Conservation (phyloP, 495 filamentous ascomycete species). For the Choiromyces venosus region DNA sequence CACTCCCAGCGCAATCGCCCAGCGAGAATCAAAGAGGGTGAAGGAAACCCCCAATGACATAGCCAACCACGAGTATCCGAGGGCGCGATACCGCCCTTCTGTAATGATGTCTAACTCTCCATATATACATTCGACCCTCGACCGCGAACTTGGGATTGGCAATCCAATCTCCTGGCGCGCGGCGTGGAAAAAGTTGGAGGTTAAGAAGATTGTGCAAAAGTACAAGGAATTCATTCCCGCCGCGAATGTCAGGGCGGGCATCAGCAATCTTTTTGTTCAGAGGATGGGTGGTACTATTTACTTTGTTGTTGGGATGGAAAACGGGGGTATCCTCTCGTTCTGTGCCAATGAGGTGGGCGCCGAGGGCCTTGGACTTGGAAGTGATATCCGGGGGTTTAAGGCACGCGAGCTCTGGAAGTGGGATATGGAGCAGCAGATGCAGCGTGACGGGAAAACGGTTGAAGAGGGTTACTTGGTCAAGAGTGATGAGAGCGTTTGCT, state of each 20-base stretch:
- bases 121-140: background rate
- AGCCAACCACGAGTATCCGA: background rate
- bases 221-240: background rate
- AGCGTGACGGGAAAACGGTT: background rate
- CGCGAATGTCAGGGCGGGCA: background rate
- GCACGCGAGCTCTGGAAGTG: background rate
- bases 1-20: conserved; percentile 22
- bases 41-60: conserved; percentile 3
- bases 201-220: background rate
- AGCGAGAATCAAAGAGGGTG: conserved; percentile 16
- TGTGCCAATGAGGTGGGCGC: background rate
- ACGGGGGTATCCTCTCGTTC: background rate
- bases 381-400: background rate
- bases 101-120: background rate
- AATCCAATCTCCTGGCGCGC: background rate
- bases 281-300: background rate
- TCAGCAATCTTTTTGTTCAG: background rate
- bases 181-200: background rate
- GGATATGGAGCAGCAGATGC: background rate
- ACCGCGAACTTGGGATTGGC: background rate
- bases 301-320: background rate
- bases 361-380: background rate
- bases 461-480: background rate
- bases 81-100: background rate
- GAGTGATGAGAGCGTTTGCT: background rate